Conservation (phyloP, 23 red algal genomes). For the Gracilaria gracilis region DNA sequence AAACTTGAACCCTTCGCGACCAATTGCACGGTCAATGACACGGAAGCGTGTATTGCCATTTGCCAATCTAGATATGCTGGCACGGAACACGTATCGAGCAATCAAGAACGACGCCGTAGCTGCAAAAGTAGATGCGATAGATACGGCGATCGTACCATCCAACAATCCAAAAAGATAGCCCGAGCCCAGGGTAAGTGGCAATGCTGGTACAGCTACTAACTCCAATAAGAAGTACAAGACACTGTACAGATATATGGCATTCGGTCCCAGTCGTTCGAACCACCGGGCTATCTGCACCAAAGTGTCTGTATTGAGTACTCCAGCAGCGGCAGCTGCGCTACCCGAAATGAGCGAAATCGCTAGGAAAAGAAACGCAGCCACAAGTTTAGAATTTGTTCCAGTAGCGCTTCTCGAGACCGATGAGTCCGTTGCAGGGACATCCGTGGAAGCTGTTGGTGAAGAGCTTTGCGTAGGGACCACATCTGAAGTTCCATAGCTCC, state of each 20-base stretch:
- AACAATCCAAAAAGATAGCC: conserved; percentile 95
- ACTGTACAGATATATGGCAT: conserved; percentile 73
- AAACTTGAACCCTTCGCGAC: conserved; percentile 89
- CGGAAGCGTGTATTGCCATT: conserved; percentile 76
- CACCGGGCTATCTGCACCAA: conserved; percentile 60
- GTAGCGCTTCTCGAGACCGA: not conserved
- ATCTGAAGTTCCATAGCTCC: conserved; percentile 2
- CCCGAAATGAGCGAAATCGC: not conserved
- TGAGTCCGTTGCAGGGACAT: not conserved
- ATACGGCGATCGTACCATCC: conserved; percentile 69
- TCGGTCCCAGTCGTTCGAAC: conserved; percentile 78
- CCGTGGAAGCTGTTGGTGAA: not conserved
- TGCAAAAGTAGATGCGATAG: conserved; percentile 81
- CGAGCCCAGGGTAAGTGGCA: conserved; percentile 87
- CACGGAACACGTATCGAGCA: conserved; percentile 85
- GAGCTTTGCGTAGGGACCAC: not conserved
- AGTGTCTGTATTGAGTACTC: conserved; percentile 24
- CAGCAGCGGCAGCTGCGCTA: conserved; percentile 48
- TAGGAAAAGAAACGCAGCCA: not conserved
- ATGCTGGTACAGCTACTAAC: conserved; percentile 86
- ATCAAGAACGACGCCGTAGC: conserved; percentile 87
- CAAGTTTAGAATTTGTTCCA: not conserved
- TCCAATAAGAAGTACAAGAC: conserved; percentile 87
- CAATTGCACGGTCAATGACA: conserved; percentile 87
- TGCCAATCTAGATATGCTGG: conserved; percentile 57